Percentiles rank a stretch among this genome's conserved stretches.
phyloP scores from a whole-genome alignment of 2,329 filamentous ascomycete genomes.

The Tolypocladium paradoxum region DNA sequence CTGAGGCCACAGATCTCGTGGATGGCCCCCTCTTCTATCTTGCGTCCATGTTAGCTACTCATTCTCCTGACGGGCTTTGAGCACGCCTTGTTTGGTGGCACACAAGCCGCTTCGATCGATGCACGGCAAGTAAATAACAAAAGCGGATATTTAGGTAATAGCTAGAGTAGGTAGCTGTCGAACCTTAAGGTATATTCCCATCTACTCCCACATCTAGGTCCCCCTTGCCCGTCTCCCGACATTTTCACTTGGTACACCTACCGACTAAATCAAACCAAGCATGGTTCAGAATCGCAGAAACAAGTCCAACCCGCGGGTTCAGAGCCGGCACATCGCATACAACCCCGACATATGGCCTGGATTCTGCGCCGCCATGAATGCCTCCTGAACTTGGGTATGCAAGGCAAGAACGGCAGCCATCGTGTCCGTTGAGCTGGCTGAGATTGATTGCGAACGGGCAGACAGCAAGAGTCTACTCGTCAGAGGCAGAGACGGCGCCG shows the following conservation, averaged over 20 bases:
- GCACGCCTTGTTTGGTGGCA: background rate
- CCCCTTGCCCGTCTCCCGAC: background rate
- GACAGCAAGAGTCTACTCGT: background rate
- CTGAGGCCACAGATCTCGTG: background rate
- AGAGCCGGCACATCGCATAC: background rate
- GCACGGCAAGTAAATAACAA: background rate
- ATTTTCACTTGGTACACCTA: background rate
- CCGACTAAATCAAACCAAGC: background rate
- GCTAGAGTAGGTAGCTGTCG: background rate
- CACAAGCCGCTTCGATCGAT: background rate
- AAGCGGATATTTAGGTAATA: background rate
- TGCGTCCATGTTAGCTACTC: too few relatives aligned
- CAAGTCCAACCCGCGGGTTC: background rate
- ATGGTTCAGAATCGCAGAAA: background rate
- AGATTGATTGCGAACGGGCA: background rate
- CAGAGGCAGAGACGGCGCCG: constrained; percentile 15
- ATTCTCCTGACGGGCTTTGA: background rate
- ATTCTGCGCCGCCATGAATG: background rate
- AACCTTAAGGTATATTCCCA: background rate
- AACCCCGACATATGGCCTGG: background rate
- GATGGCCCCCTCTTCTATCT: too few relatives aligned
- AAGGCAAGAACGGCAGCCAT: background rate
- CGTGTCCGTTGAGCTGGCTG: background rate
- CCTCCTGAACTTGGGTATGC: background rate
- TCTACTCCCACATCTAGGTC: background rate